A percentile compares a stretch with the other conserved stretches of the same genome.
phyloP scores from a whole-genome alignment of 1,284 basidiomycete genomes.

The Leccinum huronense region DNA sequence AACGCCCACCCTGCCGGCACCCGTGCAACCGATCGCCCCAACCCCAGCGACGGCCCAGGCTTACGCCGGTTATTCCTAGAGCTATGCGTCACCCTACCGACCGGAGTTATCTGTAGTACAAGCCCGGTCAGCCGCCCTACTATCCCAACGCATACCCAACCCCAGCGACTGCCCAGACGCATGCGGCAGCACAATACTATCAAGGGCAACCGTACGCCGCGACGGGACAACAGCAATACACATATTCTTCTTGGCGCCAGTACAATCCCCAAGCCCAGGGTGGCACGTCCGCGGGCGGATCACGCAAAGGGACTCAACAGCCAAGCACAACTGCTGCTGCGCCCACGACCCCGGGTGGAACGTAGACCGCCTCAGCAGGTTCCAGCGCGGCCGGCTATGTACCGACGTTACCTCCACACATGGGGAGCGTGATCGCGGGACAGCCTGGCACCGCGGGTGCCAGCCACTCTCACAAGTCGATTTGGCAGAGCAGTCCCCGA shows the following conservation, averaged over 20 bases:
- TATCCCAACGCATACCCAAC: slow-evolving; percentile 31
- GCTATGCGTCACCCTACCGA: slow-evolving; percentile 33
- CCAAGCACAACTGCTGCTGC: slow-evolving; percentile 34
- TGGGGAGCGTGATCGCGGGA: slow-evolving; percentile 30
- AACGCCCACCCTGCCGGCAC: slow-evolving; percentile 24
- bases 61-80: slow-evolving; percentile 28
- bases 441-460: slow-evolving; percentile 24
- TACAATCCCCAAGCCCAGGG: slow-evolving; percentile 33
- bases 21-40: slow-evolving; percentile 29
- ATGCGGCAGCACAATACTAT: slow-evolving; percentile 34
- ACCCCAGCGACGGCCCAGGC: slow-evolving; percentile 29
- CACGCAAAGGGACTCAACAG: slow-evolving; percentile 53
- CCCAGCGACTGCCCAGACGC: slow-evolving; percentile 26
- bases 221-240: slow-evolving; percentile 34
- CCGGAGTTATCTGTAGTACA: slow-evolving; percentile 32
- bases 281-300: slow-evolving; percentile 29
- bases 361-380: slow-evolving; percentile 25
- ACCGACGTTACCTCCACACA: slow-evolving; percentile 44
- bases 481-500: too few relatives aligned
- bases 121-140: slow-evolving; percentile 34
- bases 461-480: too few relatives aligned
- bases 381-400: slow-evolving; percentile 29
- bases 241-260: slow-evolving; percentile 36
- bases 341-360: slow-evolving; percentile 25
- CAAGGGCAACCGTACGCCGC: slow-evolving; percentile 31